These are phyloP conservation scores for Aaosphaeria arxii DNA, from an alignment of 2,329 filamentous ascomycete species.

Conservation along the genomic window DNA sequence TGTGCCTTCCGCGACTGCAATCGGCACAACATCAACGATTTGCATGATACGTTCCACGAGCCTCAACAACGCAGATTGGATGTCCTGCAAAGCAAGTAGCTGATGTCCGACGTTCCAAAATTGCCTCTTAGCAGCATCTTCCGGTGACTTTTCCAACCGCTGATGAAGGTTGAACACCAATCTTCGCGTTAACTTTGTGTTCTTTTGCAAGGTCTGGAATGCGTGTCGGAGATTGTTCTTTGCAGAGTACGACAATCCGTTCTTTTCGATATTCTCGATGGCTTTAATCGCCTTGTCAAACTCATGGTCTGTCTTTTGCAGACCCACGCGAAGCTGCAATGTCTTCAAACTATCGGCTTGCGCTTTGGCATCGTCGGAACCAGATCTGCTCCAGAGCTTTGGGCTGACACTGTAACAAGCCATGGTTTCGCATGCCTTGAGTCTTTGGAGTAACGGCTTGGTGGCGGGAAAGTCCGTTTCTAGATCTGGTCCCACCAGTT, in stretches of 20 bases:
- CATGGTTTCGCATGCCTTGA: not conserved
- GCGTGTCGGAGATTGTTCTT: not conserved
- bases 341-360: not conserved
- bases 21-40: too few relatives aligned
- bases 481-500: not conserved
- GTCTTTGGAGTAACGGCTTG: not conserved
- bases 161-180: not conserved
- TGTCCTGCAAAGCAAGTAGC: conserved; percentile 23
- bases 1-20: too few relatives aligned
- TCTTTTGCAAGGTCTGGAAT: not conserved
- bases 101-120: conserved; percentile 18
- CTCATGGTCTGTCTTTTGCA: not conserved
- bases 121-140: not conserved
- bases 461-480: not conserved
- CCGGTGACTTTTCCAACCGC: not conserved
- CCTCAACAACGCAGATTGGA: conserved; percentile 12
- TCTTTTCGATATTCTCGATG: not conserved
- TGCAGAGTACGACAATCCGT: not conserved
- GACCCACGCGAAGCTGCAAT: not conserved
- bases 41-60: conserved; percentile 1
- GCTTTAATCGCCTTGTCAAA: not conserved
- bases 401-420: not conserved
- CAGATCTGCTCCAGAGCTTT: not conserved
- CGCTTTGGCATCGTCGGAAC: not conserved
- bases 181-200: not conserved